A percentile compares a stretch with the other conserved stretches of the same genome.
Conservation (phyloP, 2,329 filamentous ascomycete genomes). For the Colletotrichum sp. region DNA sequence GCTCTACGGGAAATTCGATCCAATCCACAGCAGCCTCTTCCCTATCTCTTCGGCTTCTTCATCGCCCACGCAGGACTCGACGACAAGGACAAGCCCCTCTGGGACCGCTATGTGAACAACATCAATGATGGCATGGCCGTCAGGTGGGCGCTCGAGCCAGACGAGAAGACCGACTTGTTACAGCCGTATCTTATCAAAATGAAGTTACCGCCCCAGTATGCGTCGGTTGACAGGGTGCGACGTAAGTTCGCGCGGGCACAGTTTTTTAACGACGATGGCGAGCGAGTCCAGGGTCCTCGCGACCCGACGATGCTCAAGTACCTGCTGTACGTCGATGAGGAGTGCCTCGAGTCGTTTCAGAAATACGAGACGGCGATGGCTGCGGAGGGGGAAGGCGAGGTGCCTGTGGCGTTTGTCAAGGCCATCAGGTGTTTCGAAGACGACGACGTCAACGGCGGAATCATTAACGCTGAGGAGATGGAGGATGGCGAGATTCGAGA, state of each 20-base stretch:
- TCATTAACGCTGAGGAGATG: accelerated
- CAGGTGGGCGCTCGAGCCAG: background rate
- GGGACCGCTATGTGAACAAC: background rate
- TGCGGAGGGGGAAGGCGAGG: background rate
- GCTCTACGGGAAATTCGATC: background rate
- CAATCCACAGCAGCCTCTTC: background rate
- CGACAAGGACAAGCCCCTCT: background rate
- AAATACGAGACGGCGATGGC: background rate
- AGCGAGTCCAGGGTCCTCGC: background rate
- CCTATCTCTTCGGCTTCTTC: background rate
- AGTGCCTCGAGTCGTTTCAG: background rate
- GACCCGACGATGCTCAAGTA: background rate
- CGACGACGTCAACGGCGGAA: background rate
- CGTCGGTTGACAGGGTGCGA: background rate
- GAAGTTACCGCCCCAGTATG: background rate
- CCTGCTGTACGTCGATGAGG: background rate
- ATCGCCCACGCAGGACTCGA: background rate
- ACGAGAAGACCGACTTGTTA: background rate
- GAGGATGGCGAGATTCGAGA: background rate
- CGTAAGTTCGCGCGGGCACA: background rate
- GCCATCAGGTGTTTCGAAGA: background rate
- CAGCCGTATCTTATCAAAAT: background rate
- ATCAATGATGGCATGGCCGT: background rate
- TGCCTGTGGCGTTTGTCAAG: background rate
- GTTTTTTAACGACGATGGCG: background rate